Evolutionary conservation across 352 stramenopile genomes (phyloP).

Genomic region (Phytophthora fragariaefolia): DNA sequence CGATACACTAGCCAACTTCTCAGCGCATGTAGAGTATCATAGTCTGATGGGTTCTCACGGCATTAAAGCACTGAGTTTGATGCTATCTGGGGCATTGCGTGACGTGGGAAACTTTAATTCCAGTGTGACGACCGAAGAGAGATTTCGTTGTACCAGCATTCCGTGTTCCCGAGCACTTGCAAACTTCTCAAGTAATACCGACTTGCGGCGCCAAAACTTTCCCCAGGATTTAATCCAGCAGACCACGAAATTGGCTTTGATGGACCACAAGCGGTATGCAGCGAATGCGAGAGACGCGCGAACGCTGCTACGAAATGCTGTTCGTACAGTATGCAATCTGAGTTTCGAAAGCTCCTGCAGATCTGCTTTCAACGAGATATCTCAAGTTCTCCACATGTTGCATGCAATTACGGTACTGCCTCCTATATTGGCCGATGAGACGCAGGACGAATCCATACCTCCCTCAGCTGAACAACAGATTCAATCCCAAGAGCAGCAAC

Average conservation of each 20-base stretch:
- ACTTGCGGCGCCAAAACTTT: conserved; percentile 61
- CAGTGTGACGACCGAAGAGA: conserved; percentile 42
- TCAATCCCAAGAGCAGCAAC: not conserved
- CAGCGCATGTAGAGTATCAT: conserved; percentile 69
- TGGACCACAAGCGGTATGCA: conserved; percentile 49
- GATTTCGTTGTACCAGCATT: conserved; percentile 50
- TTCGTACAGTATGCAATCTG: conserved; percentile 70
- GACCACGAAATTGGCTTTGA: conserved; percentile 50
- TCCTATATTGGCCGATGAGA: conserved; percentile 7
- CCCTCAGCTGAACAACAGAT: conserved; percentile 2
- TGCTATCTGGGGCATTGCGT: conserved; percentile 52
- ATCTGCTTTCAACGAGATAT: conserved; percentile 61
- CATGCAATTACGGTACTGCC: conserved; percentile 44
- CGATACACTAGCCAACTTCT: conserved; percentile 74
- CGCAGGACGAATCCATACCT: not conserved
- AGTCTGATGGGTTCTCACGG: conserved; percentile 47
- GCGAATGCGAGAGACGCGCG: conserved; percentile 25
- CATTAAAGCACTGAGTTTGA: conserved; percentile 60
- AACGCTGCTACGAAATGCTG: conserved; percentile 57
- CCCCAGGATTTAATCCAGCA: conserved; percentile 61
- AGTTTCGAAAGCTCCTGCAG: conserved; percentile 61
- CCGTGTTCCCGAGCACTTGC: conserved; percentile 64
- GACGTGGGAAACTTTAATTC: conserved; percentile 53
- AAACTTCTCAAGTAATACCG: conserved; percentile 76
- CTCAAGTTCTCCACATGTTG: conserved; percentile 61